Conservation (phyloP, 371 early-diverging fungal genomes). For the Mortierella sp. region DNA sequence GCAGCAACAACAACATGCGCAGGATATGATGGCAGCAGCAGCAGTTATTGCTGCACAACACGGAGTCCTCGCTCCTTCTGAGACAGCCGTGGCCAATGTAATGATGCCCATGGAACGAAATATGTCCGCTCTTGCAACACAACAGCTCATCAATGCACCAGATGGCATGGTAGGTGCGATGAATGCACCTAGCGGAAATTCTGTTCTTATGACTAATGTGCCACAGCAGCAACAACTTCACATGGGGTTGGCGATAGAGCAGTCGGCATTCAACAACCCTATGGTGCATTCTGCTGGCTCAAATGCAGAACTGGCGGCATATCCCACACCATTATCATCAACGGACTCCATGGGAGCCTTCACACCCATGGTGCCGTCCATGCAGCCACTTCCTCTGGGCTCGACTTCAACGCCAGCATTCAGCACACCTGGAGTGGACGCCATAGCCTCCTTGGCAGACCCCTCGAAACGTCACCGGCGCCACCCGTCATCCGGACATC, state of each 20-base stretch:
- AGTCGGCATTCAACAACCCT: slow-evolving; percentile 1
- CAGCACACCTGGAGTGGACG: slow-evolving; percentile 27
- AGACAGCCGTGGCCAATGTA: slow-evolving; percentile 7
- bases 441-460: slow-evolving; percentile 10
- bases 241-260: slow-evolving; percentile 11
- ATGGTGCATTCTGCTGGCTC: slow-evolving; percentile 8
- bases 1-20: slow-evolving; percentile 25
- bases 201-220: neutral
- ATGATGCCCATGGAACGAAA: slow-evolving; percentile 12
- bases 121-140: neutral
- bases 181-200: neutral
- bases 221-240: slow-evolving; percentile 19
- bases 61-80: slow-evolving; percentile 7
- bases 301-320: slow-evolving; percentile 19
- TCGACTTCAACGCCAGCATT: slow-evolving; percentile 22
- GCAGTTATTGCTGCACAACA: slow-evolving; percentile 15
- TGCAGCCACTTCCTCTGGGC: slow-evolving; percentile 19
- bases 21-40: slow-evolving; percentile 29
- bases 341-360: slow-evolving; percentile 19
- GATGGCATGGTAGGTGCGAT: neutral
- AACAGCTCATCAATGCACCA: neutral
- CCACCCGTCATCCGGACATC: slow-evolving; percentile 45
- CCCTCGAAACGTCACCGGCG: slow-evolving; percentile 40
- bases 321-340: slow-evolving; percentile 18
- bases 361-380: slow-evolving; percentile 42